Conservation (phyloP, 805 yeast genomes). For the Hanseniaspora singularis region DNA sequence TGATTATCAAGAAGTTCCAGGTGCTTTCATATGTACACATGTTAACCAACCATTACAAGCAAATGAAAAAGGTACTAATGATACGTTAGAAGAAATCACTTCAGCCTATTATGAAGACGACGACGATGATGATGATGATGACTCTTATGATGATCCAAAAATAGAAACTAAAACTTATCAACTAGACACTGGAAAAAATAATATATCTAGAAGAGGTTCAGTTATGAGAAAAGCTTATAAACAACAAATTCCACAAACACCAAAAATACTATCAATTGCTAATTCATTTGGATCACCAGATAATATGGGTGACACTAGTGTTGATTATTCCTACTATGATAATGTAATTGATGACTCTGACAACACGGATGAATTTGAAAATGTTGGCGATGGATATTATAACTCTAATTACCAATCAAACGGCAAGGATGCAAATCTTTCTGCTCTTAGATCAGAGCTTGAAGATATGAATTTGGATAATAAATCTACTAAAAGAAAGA, state of each 20-base stretch:
- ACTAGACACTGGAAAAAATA: slow-evolving; percentile 10
- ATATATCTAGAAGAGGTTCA: slow-evolving; percentile 22
- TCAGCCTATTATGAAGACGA: slow-evolving; percentile 7
- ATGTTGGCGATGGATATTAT: background rate
- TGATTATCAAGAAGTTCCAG: slow-evolving; percentile 75
- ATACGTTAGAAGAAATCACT: slow-evolving; percentile 12
- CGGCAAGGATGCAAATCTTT: slow-evolving; percentile 13
- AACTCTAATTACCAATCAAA: background rate
- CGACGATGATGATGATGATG: background rate
- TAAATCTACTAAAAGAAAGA: slow-evolving; percentile 14
- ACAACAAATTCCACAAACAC: slow-evolving; percentile 44
- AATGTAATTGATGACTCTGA: slow-evolving; percentile 14
- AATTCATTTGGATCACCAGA: slow-evolving; percentile 38
- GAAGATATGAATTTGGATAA: slow-evolving; percentile 2
- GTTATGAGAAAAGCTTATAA: slow-evolving; percentile 22
- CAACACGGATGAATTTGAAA: slow-evolving; percentile 11
- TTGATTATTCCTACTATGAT: slow-evolving; percentile 7
- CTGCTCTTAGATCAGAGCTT: background rate
- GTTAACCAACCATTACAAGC: slow-evolving; percentile 29
- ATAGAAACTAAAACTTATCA: background rate
- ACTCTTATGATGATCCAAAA: background rate
- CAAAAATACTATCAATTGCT: slow-evolving; percentile 37
- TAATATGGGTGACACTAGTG: slow-evolving; percentile 11
- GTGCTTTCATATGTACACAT: slow-evolving; percentile 82
- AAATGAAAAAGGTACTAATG: slow-evolving; percentile 15